Percentiles rank a stretch among this genome's conserved stretches.
Evolutionary conservation across 1,284 basidiomycete species (phyloP).

Genomic region (Trichosporon sp.): DNA sequence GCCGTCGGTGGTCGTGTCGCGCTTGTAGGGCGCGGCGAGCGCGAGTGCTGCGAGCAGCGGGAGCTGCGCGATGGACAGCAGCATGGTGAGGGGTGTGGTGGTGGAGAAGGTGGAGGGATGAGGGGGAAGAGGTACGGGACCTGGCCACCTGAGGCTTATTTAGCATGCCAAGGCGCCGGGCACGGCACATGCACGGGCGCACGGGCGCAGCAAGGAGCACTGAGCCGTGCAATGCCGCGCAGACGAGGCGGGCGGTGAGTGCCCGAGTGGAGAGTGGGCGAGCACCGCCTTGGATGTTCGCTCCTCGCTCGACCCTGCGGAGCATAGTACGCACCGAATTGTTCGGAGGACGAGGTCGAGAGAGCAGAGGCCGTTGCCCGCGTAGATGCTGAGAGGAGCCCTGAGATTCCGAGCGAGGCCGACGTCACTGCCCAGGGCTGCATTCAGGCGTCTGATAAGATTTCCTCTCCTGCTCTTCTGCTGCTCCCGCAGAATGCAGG

Average conservation of each 20-base stretch:
- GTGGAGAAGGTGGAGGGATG: not conserved
- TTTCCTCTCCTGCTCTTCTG: not conserved
- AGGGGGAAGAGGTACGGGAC: not conserved
- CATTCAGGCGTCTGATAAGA: not conserved
- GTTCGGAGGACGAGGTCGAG: too few relatives aligned
- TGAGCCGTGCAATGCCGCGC: too few relatives aligned
- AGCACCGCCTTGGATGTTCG: not conserved
- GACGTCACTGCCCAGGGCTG: not conserved
- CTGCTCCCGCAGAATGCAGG: too few relatives aligned
- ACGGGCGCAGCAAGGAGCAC: too few relatives aligned
- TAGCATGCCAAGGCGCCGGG: too few relatives aligned
- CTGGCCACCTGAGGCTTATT: not conserved
- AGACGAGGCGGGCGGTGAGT: too few relatives aligned
- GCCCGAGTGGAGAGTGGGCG: too few relatives aligned
- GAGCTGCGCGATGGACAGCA: not conserved
- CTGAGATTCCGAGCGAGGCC: not conserved
- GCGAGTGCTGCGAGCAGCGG: not conserved
- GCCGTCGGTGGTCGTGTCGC: constrained; percentile 6
- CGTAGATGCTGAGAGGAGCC: too few relatives aligned
- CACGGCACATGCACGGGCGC: too few relatives aligned
- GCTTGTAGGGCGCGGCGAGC: not conserved
- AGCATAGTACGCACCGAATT: not conserved
- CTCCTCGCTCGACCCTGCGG: not conserved
- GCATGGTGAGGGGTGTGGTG: not conserved
- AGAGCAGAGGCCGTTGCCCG: too few relatives aligned